A percentile compares a stretch with the other conserved stretches of the same genome.
These are phyloP conservation scores for Cytospora schulzeri DNA, from an alignment of 2,329 filamentous ascomycete species.

Conservation along the genomic window DNA sequence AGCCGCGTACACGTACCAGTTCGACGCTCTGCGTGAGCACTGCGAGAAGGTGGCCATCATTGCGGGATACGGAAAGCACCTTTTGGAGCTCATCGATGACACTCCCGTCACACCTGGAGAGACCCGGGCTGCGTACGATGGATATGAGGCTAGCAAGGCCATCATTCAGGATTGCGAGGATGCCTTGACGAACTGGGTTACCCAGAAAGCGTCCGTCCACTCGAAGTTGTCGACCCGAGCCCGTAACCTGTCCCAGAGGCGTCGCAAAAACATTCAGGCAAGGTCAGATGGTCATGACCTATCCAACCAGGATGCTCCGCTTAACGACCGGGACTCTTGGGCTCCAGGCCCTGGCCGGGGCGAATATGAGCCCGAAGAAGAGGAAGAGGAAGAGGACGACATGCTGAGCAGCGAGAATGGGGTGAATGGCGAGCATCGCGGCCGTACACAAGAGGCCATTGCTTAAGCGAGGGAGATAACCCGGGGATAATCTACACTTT, in stretches of 20 bases:
- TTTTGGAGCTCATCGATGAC: slow-evolving; percentile 96
- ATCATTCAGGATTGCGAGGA: slow-evolving; percentile 99
- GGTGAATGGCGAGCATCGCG: slow-evolving; percentile 58
- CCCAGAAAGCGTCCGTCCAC: slow-evolving; percentile 83
- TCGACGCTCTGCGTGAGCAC: slow-evolving; percentile 95
- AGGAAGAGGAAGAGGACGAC: slow-evolving; percentile 58
- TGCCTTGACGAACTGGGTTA: slow-evolving; percentile 94
- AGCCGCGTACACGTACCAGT: slow-evolving; percentile 96
- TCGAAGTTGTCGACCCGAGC: slow-evolving; percentile 86
- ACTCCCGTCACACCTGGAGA: slow-evolving; percentile 96
- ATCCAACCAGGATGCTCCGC: slow-evolving; percentile 76
- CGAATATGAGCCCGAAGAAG: slow-evolving; percentile 61
- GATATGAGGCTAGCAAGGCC: slow-evolving; percentile 96
- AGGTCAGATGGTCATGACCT: slow-evolving; percentile 79
- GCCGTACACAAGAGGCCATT: slow-evolving; percentile 56
- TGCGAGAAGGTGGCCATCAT: slow-evolving; percentile 98
- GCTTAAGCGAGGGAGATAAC: slow-evolving; percentile 39
- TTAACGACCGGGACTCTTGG: slow-evolving; percentile 83
- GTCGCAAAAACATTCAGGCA: slow-evolving; percentile 69
- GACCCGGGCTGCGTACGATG: slow-evolving; percentile 93
- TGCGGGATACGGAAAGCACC: slow-evolving; percentile 94
- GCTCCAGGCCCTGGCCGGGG: slow-evolving; percentile 67
- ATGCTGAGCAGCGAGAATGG: slow-evolving; percentile 47
- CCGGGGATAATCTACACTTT: slow-evolving; percentile 16
- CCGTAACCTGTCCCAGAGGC: slow-evolving; percentile 83